Evolutionary conservation across 164 flowering plant genomes (phyloP), one percentile per base, ranked within the genome.

Genomic region (Aristolochia contorta): DNA sequence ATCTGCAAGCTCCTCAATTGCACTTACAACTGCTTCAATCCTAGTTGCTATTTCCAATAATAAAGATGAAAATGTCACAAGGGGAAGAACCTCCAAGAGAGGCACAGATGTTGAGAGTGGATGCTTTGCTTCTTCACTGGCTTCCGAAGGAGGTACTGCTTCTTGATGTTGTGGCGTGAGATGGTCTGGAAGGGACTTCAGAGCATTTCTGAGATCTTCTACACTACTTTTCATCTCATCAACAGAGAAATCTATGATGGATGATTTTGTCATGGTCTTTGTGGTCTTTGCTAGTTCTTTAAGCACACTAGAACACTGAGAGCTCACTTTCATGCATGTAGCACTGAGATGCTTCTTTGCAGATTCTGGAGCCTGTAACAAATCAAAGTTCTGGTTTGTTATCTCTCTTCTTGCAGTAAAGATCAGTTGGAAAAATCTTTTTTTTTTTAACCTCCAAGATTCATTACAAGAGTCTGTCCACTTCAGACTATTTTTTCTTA

Each of bases 31-130:
- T 13, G 57, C 68, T 72, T 80, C 85, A 4, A 84, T 68, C 73
- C 89, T 82, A 50, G 75, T 63, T 8, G 84, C 80, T 16, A 75
- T 74, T 73, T 86, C 91, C 20, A 74, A 70, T 65, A 89, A 59
- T 68, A 85, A 25, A 2, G 91, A 71, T 9, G 80, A 80, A 20
- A 74, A 49, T 12, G 89, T 82, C 20, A 77, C 81, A 21, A 89
- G 65, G 10, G 91, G 85, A 30, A 84, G 64, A 41, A 82, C 63
- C 53, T 77, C 85, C 62, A 76, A 60, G 47, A 89, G 57, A 4
- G 79, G 72, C 45, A 71, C 6, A 10, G 22, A 16, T 2, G 58
- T 19, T 45, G 33, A 5, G 43, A 45, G 15, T 5, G 37, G 58
- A 14, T 1, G 59, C 10, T 12, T 47, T 27, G 55, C 47, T 16